A percentile compares a stretch with the other conserved stretches of the same genome.
phyloP scores from a whole-genome alignment of 768 basidiomycete species.

The Auricularia cornea region DNA sequence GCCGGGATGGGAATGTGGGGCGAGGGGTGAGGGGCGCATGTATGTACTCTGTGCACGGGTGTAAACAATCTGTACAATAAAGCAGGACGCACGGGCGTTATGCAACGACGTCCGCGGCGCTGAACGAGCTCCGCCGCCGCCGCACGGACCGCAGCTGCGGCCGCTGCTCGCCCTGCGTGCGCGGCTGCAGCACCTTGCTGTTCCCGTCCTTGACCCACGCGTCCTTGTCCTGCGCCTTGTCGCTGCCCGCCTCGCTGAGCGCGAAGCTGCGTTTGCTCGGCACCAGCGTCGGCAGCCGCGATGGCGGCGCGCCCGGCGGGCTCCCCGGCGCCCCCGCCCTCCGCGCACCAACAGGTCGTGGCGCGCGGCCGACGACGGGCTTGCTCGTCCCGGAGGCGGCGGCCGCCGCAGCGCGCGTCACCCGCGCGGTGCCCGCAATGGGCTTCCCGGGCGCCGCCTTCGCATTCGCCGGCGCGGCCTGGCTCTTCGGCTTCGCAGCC shows the following conservation, averaged over 20 bases:
- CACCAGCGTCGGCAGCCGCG: constrained; percentile 66
- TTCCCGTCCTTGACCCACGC: constrained; percentile 32
- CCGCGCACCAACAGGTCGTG: constrained; percentile 27
- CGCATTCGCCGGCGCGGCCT: constrained; percentile 41
- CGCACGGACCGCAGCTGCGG: constrained; percentile 67
- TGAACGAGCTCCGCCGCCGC: constrained; percentile 79
- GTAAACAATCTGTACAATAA: background rate
- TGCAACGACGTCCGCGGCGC: constrained; percentile 76
- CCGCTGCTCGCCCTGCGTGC: constrained; percentile 66
- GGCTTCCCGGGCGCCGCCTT: constrained; percentile 44
- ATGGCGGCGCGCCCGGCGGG: constrained; percentile 58
- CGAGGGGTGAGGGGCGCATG: background rate
- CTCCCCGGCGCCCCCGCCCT: constrained; percentile 35
- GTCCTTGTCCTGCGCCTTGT: constrained; percentile 40
- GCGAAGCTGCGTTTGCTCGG: constrained; percentile 40
- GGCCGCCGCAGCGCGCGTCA: constrained; percentile 61
- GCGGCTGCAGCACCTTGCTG: constrained; percentile 26
- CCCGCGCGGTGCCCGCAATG: constrained; percentile 45
- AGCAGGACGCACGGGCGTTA: constrained; percentile 16
- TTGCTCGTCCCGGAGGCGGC: constrained; percentile 37
- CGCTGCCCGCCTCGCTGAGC: constrained; percentile 4
- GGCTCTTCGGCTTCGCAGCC: background rate
- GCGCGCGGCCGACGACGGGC: constrained; percentile 11
- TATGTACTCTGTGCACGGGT: background rate
- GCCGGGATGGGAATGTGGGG: background rate